A percentile compares a stretch with the other conserved stretches of the same genome.
These are phyloP conservation scores for Zygotorulaspora danielsina DNA, from an alignment of 805 yeast species.

Conservation along the genomic window DNA sequence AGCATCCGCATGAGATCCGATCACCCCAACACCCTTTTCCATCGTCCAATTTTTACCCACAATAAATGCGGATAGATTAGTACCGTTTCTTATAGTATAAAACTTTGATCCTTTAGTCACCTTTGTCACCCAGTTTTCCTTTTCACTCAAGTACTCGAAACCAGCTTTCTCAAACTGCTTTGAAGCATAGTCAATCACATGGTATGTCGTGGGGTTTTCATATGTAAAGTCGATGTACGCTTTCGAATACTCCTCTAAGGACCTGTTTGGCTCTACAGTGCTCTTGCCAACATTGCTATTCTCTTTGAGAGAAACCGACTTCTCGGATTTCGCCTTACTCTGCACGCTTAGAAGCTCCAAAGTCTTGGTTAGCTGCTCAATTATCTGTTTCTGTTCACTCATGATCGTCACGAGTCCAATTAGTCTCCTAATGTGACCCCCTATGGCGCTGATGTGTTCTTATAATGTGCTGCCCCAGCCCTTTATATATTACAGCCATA, in stretches of 20 bases:
- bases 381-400: conserved; percentile 23
- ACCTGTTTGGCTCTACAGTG: conserved; percentile 1
- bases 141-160: conserved; percentile 62
- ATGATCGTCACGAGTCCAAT: no score
- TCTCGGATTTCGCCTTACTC: conserved; percentile 8
- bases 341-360: conserved; percentile 22
- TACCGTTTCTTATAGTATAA: conserved; percentile 65
- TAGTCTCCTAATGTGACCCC: no score
- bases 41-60: conserved; percentile 66
- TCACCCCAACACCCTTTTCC: conserved; percentile 59
- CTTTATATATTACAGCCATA: conserved; percentile 2
- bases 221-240: conserved; percentile 68
- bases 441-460: no score
- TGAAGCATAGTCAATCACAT: conserved; percentile 55
- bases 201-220: conserved; percentile 69
- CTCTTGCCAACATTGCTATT: neutral
- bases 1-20: conserved; percentile 76
- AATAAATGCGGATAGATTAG: conserved; percentile 63
- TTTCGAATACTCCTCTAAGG: conserved; percentile 34
- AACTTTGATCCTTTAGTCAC: conserved; percentile 37
- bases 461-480: no score
- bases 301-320: conserved; percentile 1
- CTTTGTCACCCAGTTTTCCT: conserved; percentile 38
- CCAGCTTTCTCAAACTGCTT: conserved; percentile 52
- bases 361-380: conserved; percentile 29